phyloP scores from a whole-genome alignment of 2,329 filamentous ascomycete species.

The Fusarium redolens region DNA sequence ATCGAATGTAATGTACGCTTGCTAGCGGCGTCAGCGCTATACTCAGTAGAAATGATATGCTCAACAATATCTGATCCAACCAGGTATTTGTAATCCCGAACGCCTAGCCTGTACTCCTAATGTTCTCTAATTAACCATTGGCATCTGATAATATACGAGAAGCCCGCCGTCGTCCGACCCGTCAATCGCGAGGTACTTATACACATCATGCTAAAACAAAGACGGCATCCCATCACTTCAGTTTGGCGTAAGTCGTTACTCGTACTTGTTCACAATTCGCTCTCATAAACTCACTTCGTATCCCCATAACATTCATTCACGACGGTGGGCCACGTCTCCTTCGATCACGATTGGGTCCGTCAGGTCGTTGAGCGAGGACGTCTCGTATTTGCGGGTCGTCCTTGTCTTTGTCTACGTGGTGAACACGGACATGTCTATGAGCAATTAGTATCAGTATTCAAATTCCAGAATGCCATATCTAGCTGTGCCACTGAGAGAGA shows the following conservation, averaged over 20 bases:
- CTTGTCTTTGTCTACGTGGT: constrained; percentile 89
- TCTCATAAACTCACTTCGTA: neutral
- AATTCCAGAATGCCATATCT: neutral
- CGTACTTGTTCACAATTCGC: neutral
- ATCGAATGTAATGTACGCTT: no score
- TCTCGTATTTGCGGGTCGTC: constrained; percentile 85
- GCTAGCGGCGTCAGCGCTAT: no score
- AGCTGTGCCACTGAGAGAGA: neutral
- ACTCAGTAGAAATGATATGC: no score
- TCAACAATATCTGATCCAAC: no score
- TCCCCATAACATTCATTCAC: constrained; percentile 23
- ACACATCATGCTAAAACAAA: constrained; percentile 15
- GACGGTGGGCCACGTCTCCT: constrained; percentile 69
- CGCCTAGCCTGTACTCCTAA: no score
- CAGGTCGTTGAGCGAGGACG: constrained; percentile 85
- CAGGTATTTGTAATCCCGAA: no score
- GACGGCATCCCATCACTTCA: constrained; percentile 1
- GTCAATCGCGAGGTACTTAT: constrained; percentile 25
- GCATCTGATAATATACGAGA: neutral
- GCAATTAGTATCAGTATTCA: constrained; percentile 10
- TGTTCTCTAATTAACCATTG: neutral
- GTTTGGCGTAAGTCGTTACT: constrained; percentile 10
- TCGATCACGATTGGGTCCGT: constrained; percentile 84
- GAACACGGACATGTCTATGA: constrained; percentile 86
- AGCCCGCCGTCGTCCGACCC: neutral